Base-by-base conservation (phyloP, 2,329 filamentous ascomycete species). In the Graphilbum fragrans region DNA sequence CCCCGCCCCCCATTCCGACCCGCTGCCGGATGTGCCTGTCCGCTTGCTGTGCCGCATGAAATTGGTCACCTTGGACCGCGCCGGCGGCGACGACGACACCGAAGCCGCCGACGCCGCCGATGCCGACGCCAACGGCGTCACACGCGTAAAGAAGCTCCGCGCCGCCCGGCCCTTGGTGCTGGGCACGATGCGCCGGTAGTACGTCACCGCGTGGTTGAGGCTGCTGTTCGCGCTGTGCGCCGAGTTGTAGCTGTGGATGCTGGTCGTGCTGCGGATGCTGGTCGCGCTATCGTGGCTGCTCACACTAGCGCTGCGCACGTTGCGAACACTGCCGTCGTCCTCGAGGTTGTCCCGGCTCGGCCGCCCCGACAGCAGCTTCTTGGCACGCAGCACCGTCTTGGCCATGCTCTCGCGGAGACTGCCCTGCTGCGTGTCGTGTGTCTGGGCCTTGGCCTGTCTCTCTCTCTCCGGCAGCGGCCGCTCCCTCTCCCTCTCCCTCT, bases 101-200 rank as follows among this genome's bases (percentile, higher is more conserved):
- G 17, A 10, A 16, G 38, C 23, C 14, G 17, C 21, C 5, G 31
- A 21, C 12, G 34, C 3, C 6, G 19, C 19, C 22, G 39, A 3
- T 16, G 38, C 14, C 23, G 25, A 31, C 12, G 37, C 17, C 14
- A 11, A 27, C 2, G 43, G 37, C 8, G 47, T 35, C 17, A 47
- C 41, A 5, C 47, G 46, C 27, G 47, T 46, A 20, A 43, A 48
- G 39, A 49, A 42, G 39, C 43, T 48, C 33, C 41, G 42, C 12
- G 33, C 31, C 5, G 44, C 25, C 25, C 25, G 25, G 43, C 18
- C 41, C 36, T 25, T 37, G 25, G 8, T 67, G 64, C n/a, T 71
- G 64, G 46, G 75, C 65, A 5, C 67, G 62, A 62, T 72, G 65
- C 46, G 45, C 10, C 48, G 43, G 27, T 46, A 49, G 41, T 49